Base-by-base conservation (phyloP, 352 stramenopile genomes). In the Thalassiosira oceanica region DNA sequence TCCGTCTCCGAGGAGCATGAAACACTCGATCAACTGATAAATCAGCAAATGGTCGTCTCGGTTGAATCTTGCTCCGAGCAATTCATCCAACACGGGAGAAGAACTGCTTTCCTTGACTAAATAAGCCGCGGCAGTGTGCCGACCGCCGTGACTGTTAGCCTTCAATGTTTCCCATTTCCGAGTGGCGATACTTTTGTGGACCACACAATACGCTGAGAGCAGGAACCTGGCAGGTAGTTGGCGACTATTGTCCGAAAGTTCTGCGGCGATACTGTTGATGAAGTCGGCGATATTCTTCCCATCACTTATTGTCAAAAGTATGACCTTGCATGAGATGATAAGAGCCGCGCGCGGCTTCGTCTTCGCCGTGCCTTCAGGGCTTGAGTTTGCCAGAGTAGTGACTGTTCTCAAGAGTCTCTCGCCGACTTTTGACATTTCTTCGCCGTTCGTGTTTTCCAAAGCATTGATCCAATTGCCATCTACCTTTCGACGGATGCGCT, bases 141-240 rank as follows among this genome's bases (percentile, higher is more conserved):
- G 42, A 18, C 55, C 56, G 28, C 27, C 48, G 7, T 27, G 41
- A 56, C 42, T 56, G 24, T 44, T 41, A 16, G 74, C 33, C 43
- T 79, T 79, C 27, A 73, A 57, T 3, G 49, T 49, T 36, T 79
- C 61, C 69, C 69, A 79, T 42, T 45, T 73, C 26, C 61, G 39
- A 29, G 20, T 51, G 54, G 68, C 62, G 3, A 74, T 63, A 18
- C n/a, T 74, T n/a, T 45, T 39, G 31, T 79, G 66, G 16, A 56
- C 54, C 35, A 27, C 62, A 37, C 61, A 79, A 33, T 27, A 70
- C 27, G 51, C 41, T 10, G 69, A 56, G 8, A 79, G 24, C 1
- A 73, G 52, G 31, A 49, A 65, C 16, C 10, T 6, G 6, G 43
- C 43, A 33, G n/a, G n/a, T n/a, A n/a, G n/a, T n/a, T n/a, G n/a